Base-by-base conservation (phyloP, 305 asterid genomes). In the Solanum hybrid region DNA sequence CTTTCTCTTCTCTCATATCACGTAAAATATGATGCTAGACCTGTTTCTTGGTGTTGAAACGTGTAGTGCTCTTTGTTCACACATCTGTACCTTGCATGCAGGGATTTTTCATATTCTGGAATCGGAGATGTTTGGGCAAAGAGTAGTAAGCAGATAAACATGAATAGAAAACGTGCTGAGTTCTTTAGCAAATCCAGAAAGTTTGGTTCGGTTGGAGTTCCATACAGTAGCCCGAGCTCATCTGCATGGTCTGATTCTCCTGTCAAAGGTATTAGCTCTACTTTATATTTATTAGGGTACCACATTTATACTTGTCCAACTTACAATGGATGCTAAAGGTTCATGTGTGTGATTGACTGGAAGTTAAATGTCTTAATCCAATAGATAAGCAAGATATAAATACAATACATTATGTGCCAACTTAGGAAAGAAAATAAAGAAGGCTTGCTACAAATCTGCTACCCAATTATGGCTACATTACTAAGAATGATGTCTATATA, bases 121-220 rank as follows among this genome's bases (percentile, higher is more conserved):
- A 92, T 82, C 80, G 90, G 91, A 92, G 90, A 92, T 90, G 87
- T 91, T 76, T 91, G 92, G 93, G 26, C 88, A 34, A 79, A 93
- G 89, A 93, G 91, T 80, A 86, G 92, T 89, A 90, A 24, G 89
- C 92, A 92, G 89, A 88, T 88, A 85, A 90, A 88, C 79, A 88
- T 71, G 93, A 92, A 86, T 33, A 90, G 57, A 87, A 94, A 92
- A 90, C 95, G 93, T 51, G 92, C 97, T 51, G 98, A 97, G 89
- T 97, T 97, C 93, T 91, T 93, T 80, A 93, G 96, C 78, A 93
- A 94, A 92, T 90, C 96, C 37, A 91, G 94, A 84, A 88, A 89
- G 90, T 87, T 24, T 71, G 90, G 92, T 69, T 76, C 92, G 84
- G 93, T 80, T 77, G 94, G 94, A 91, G 67, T 89, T 86, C 84